Evolutionary conservation across 2,329 filamentous ascomycete species (phyloP).

Genomic region (Pestalotiopsis sp.): DNA sequence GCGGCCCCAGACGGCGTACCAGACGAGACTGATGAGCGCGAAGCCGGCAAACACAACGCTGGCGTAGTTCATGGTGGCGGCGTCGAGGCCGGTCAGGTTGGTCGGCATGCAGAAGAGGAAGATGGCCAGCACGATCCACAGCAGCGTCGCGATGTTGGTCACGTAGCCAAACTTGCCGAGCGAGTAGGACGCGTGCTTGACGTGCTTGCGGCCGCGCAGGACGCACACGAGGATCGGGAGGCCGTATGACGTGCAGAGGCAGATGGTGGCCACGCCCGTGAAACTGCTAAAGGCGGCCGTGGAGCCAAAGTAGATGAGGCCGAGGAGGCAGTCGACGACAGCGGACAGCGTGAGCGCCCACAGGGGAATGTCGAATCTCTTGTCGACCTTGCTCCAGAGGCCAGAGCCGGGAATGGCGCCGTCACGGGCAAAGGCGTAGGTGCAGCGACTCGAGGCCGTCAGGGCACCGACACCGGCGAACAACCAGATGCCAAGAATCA

Average conservation of each 20-base stretch:
- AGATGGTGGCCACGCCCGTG: conserved; percentile 80
- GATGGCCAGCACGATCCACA: conserved; percentile 59
- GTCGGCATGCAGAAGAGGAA: conserved; percentile 79
- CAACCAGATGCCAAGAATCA: conserved; percentile 76
- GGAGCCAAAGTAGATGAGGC: conserved; percentile 79
- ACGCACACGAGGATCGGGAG: conserved; percentile 75
- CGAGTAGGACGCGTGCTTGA: conserved; percentile 68
- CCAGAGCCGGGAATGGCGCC: conserved; percentile 72
- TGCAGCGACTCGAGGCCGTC: conserved; percentile 74
- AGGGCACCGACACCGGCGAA: conserved; percentile 77
- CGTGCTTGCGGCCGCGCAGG: conserved; percentile 64
- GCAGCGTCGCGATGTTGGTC: conserved; percentile 70
- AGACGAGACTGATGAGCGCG: conserved; percentile 58
- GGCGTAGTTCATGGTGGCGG: conserved; percentile 67
- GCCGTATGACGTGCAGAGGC: conserved; percentile 74
- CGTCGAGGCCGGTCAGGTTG: conserved; percentile 54
- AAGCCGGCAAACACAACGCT: conserved; percentile 68
- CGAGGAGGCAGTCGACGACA: conserved; percentile 69
- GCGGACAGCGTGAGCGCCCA: conserved; percentile 71
- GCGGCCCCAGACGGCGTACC: conserved; percentile 66
- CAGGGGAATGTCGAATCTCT: conserved; percentile 68
- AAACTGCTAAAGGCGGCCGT: conserved; percentile 79
- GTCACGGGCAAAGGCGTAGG: conserved; percentile 76
- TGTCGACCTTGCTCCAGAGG: conserved; percentile 68
- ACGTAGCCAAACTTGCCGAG: conserved; percentile 69